A percentile compares a stretch with the other conserved stretches of the same genome.
Evolutionary conservation across 805 yeast species (phyloP).

Genomic region (Saccharomycopsis sp.): DNA sequence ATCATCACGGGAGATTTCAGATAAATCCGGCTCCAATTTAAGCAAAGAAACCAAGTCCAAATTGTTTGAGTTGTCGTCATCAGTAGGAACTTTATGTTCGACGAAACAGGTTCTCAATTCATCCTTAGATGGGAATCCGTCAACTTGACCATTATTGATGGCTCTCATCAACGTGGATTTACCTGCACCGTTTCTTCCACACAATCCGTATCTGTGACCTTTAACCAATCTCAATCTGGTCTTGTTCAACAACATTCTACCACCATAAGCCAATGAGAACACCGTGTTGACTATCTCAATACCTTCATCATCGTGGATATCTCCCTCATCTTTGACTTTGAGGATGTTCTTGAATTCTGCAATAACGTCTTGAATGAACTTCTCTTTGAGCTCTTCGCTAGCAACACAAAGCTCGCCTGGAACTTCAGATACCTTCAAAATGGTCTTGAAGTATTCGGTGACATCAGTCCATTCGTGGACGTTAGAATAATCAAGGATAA

Average conservation of each 20-base stretch:
- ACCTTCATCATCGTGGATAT: conserved; percentile 68
- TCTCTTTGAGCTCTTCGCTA: conserved; percentile 31
- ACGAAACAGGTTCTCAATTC: conserved; percentile 90
- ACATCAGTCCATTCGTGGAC: conserved; percentile 67
- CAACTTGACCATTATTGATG: conserved; percentile 92
- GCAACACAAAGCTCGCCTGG: conserved; percentile 23
- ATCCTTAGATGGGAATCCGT: conserved; percentile 91
- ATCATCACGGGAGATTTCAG: conserved; percentile 55
- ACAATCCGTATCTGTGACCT: conserved; percentile 95
- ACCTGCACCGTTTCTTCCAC: conserved; percentile 99
- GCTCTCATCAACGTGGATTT: conserved; percentile 96
- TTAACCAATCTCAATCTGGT: conserved; percentile 80
- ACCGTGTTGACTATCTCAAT: conserved; percentile 89
- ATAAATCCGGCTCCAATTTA: conserved; percentile 80
- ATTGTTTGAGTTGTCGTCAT: conserved; percentile 58
- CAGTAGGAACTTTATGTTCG: conserved; percentile 93
- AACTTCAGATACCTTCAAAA: conserved; percentile 28
- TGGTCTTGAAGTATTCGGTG: conserved; percentile 42
- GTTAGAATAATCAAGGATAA: conserved; percentile 57
- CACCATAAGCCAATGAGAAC: conserved; percentile 94
- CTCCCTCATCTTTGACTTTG: conserved; percentile 48
- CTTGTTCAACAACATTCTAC: conserved; percentile 92
- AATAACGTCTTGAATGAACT: conserved; percentile 40
- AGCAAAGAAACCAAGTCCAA: conserved; percentile 83
- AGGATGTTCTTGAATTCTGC: conserved; percentile 45